Conservation (phyloP, 129 eudicot genomes). For the sunflower (Helianthus annuus) region HanXRQr2.0-SUNRISE NC_035437.2:151637954-151638453, state of each 20-base stretch:
- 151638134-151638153: constrained; percentile 91
- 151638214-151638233: constrained; percentile 87
- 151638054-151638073: constrained; percentile 87
- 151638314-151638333: not conserved
- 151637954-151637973: constrained; percentile 74
- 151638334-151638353: not conserved
- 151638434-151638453: constrained; percentile 85
- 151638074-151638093: constrained; percentile 87
- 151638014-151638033: constrained; percentile 74
- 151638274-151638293: not conserved
- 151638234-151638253: constrained; percentile 96
- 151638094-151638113: constrained; percentile 94
- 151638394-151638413: constrained; percentile 89
- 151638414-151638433: constrained; percentile 72
- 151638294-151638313: not conserved
- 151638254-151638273: constrained; percentile 77
- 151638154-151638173: constrained; percentile 93
- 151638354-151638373: constrained; percentile 88
- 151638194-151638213: constrained; percentile 93
- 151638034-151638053: constrained; percentile 97
- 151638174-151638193: constrained; percentile 87
- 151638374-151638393: constrained; percentile 86
- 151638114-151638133: constrained; percentile 72
- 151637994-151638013: constrained; percentile 60
- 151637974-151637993: constrained; percentile 54